These are phyloP conservation scores for Mycogone perniciosa DNA, from an alignment of 2,329 filamentous ascomycete species.

Conservation along the genomic window DNA sequence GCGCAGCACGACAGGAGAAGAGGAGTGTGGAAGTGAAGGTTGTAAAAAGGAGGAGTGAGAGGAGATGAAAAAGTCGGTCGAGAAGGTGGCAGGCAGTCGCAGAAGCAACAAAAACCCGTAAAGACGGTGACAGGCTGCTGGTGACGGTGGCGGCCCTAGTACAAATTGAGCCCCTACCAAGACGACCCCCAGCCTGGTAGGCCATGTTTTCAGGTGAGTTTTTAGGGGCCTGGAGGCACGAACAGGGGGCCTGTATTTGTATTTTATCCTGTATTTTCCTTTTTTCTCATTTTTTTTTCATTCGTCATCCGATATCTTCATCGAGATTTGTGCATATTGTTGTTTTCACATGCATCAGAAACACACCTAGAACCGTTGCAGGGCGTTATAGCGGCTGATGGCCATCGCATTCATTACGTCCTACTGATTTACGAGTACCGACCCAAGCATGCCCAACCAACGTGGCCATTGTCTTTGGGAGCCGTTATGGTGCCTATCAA, in stretches of 20 bases:
- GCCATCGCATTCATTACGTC: no score
- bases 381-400: no score
- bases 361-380: no score
- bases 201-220: no score
- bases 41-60: constrained; percentile 4
- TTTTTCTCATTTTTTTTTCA: no score
- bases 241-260: no score
- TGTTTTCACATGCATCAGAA: no score
- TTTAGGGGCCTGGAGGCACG: no score
- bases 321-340: no score
- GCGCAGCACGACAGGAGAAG: constrained; percentile 6
- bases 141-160: constrained; percentile 4
- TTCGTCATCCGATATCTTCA: no score
- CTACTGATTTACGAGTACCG: neutral
- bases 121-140: constrained; percentile 1
- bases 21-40: constrained; percentile 4
- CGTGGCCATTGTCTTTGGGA: neutral
- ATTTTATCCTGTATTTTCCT: no score
- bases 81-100: constrained; percentile 12
- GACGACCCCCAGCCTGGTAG: no score
- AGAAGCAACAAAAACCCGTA: constrained; percentile 7
- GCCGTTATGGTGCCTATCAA: neutral
- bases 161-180: neutral
- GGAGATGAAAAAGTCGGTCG: constrained; percentile 8
- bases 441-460: neutral